Conservation (phyloP, 108 stramenopile species). For the Mediolabrus comicus region DNA sequence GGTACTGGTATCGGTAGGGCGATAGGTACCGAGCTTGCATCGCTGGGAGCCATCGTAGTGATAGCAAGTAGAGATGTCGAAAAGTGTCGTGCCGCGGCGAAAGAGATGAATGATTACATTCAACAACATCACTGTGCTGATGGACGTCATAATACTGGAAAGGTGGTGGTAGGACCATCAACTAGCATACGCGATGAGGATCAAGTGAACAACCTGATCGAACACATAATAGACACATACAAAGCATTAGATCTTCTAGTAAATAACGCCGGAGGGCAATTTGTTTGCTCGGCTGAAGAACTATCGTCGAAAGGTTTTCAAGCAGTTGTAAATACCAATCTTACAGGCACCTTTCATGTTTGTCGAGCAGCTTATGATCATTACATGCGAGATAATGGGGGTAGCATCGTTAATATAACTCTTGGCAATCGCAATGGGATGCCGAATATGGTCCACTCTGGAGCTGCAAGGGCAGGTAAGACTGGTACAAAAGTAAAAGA, state of each 20-base stretch:
- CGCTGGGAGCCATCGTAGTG: conserved; percentile 70
- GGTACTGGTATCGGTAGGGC: conserved; percentile 83
- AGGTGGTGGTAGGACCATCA: conserved; percentile 63
- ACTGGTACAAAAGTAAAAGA: no score
- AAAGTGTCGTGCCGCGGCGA: conserved; percentile 57
- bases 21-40: conserved; percentile 67
- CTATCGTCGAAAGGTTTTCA: conserved; percentile 68
- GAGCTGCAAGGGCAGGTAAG: conserved; percentile 81
- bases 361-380: conserved; percentile 75
- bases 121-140: conserved; percentile 3
- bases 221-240: conserved; percentile 49
- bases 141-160: conserved; percentile 21
- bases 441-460: conserved; percentile 83
- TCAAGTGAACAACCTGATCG: conserved; percentile 59
- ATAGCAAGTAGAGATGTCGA: conserved; percentile 74
- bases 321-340: conserved; percentile 80
- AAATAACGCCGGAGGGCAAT: conserved; percentile 89
- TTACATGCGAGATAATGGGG: conserved; percentile 79
- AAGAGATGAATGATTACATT: conserved; percentile 51
- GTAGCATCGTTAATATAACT: conserved; percentile 85
- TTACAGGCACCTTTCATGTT: conserved; percentile 78
- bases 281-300: conserved; percentile 67
- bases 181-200: conserved; percentile 77
- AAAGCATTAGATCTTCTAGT: conserved; percentile 71
- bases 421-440: conserved; percentile 87